Evolutionary conservation across 2,329 filamentous ascomycete genomes (phyloP).

Genomic region (Rhynchosporium secalis): DNA sequence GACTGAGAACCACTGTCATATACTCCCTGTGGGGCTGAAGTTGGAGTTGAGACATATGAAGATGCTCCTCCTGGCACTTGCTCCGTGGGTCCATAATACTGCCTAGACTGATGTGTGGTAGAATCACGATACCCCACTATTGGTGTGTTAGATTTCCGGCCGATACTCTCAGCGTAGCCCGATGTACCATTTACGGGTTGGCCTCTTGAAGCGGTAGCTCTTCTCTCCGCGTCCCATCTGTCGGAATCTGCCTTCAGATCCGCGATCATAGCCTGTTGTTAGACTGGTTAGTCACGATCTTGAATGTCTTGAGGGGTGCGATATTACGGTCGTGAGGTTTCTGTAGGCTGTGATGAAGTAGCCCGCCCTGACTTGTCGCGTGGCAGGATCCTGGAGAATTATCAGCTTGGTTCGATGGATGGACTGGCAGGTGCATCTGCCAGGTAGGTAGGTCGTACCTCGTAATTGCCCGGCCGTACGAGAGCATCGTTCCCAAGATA

Average conservation of each 20-base stretch:
- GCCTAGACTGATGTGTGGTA: slow-evolving; percentile 40
- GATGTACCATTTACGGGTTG: slow-evolving; percentile 40
- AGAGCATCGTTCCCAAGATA: slow-evolving; percentile 82
- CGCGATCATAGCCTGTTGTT: slow-evolving; percentile 52
- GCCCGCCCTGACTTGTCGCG: slow-evolving; percentile 63
- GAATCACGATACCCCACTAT: slow-evolving; percentile 41
- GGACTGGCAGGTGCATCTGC: slow-evolving; percentile 1
- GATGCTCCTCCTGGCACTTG: slow-evolving; percentile 21
- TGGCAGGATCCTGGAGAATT: slow-evolving; percentile 51
- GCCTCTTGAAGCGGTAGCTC: slow-evolving; percentile 35
- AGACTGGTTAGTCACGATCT: slow-evolving; percentile 26
- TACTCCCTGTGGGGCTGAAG: slow-evolving; percentile 31
- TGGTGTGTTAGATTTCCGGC: slow-evolving; percentile 41
- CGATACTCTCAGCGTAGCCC: slow-evolving; percentile 36
- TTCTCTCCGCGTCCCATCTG: slow-evolving; percentile 47
- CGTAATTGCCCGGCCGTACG: slow-evolving; percentile 71
- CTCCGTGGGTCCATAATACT: slow-evolving; percentile 41
- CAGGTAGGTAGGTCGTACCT: slow-evolving; percentile 52
- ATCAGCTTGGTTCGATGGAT: slow-evolving; percentile 14
- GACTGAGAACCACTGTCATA: slow-evolving; percentile 32
- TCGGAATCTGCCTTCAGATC: slow-evolving; percentile 54
- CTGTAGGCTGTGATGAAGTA: slow-evolving; percentile 80
- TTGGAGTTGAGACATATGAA: slow-evolving; percentile 29
- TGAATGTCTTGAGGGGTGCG: slow-evolving; percentile 28
- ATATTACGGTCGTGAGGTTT: slow-evolving; percentile 69